These are phyloP conservation scores for Guyanaporus albipodus DNA, from an alignment of 768 basidiomycete species.

Conservation along the genomic window DNA sequence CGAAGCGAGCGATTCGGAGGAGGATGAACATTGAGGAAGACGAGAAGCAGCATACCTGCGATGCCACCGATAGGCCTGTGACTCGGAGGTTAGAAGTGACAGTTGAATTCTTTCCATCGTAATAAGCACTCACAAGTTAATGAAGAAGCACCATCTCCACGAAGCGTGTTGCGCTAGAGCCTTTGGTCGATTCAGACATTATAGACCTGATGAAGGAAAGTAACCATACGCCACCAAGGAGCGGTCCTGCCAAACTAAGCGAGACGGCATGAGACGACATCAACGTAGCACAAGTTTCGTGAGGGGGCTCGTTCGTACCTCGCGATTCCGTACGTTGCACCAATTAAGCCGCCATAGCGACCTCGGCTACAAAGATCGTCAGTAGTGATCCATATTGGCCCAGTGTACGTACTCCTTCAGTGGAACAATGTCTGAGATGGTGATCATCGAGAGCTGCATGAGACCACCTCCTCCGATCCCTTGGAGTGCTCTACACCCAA, in stretches of 20 bases:
- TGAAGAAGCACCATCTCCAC: constrained; percentile 84
- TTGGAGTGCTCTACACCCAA: constrained; percentile 73
- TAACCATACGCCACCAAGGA: constrained; percentile 71
- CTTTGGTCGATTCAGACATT: constrained; percentile 29
- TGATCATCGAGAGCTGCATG: constrained; percentile 70
- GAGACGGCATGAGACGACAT: neutral
- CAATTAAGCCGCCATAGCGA: constrained; percentile 70
- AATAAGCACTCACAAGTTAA: constrained; percentile 48
- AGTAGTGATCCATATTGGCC: neutral
- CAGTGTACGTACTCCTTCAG: constrained; percentile 60
- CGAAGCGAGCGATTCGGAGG: constrained; percentile 53
- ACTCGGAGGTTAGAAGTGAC: neutral
- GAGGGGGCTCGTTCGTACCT: no score
- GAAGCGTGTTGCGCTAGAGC: constrained; percentile 67
- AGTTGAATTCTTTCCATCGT: neutral
- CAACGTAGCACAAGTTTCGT: neutral
- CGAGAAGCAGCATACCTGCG: constrained; percentile 55
- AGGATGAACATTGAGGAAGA: constrained; percentile 74
- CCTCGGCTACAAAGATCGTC: constrained; percentile 51
- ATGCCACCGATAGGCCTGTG: constrained; percentile 66
- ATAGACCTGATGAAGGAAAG: neutral
- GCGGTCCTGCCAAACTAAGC: constrained; percentile 63
- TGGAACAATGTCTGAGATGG: constrained; percentile 79
- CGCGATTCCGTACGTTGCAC: constrained; percentile 76
- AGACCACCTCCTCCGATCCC: constrained; percentile 81